Base-by-base conservation (phyloP, 305 asterid genomes). In the Fraxinus velutina region DNA sequence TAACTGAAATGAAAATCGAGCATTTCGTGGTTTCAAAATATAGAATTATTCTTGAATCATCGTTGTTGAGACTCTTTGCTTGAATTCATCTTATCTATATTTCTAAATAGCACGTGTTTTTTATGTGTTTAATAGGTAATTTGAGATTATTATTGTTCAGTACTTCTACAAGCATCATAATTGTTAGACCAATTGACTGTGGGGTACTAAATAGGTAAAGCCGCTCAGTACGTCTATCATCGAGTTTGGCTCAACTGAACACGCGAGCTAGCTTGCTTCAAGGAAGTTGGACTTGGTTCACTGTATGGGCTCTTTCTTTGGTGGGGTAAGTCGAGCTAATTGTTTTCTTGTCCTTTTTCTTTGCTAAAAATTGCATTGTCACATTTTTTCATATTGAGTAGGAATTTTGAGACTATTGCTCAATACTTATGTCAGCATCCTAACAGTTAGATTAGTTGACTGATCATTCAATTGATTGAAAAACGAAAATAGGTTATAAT, bases 361-460 rank as follows among this genome's bases (percentile, higher is more conserved):
- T 37, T 37, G 44, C 10, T 37, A 37, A 39, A 39, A 39, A 39
- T 39, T 8, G 47, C 47, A 8, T n/a, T 1, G 7, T 50, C 21
- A 50, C 62, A 50, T 37, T 50, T 15, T 50, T 50, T 50, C 0
- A 47, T 15, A 13, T 47, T 47, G 5, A 15, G 22, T 50, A 50
- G 22, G 21, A 15, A 50, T 50, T 4, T 50, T 50, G 62, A 15
- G 62, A 50, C n/a, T 50, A 50, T 50, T n/a, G 62, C 62, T 50
- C 22, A 50, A 50, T n/a, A 50, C 10, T 55, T 55, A 0, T 55
- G 27, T 55, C 12, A 2, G 12, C 10, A 19, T 19, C 10, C 66
- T 55, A 77, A 80, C 81, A 76, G 76, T 87, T 32, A 39, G 12
- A 83, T 80, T 47, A 75, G 84, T 68, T 80, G 83, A 85, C 4